These are phyloP conservation scores for Tricholoma furcatifolium DNA, from an alignment of 768 basidiomycete genomes.

Conservation along the genomic window DNA sequence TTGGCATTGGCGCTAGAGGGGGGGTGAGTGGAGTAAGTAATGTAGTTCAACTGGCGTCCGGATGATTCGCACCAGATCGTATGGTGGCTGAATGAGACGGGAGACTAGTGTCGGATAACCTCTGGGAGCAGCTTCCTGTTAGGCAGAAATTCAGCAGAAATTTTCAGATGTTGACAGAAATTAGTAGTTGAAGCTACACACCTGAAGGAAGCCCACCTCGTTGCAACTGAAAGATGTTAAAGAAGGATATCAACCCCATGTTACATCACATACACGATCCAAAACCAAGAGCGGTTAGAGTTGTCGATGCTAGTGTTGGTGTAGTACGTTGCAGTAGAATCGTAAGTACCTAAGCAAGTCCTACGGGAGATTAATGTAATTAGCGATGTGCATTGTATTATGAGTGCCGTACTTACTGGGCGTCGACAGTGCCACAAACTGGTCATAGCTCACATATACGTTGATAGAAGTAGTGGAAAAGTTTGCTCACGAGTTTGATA, in stretches of 20 bases:
- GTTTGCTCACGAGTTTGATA: slow-evolving; percentile 40
- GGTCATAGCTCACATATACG: not conserved
- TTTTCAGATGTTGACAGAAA: not conserved
- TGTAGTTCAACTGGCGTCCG: not conserved
- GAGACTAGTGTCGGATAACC: slow-evolving; percentile 47
- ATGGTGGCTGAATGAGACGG: slow-evolving; percentile 50
- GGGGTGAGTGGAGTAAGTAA: not conserved
- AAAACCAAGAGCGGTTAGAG: slow-evolving; percentile 60
- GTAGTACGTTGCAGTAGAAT: slow-evolving; percentile 40
- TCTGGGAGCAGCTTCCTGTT: slow-evolving; percentile 41
- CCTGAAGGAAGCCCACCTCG: slow-evolving; percentile 62
- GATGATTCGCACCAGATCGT: slow-evolving; percentile 45
- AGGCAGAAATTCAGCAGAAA: not conserved
- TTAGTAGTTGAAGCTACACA: slow-evolving; percentile 10
- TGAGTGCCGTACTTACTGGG: slow-evolving; percentile 41
- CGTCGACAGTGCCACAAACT: slow-evolving; percentile 52
- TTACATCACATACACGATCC: slow-evolving; percentile 54
- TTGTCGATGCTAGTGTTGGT: slow-evolving; percentile 59
- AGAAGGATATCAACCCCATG: slow-evolving; percentile 1
- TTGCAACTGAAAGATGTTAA: slow-evolving; percentile 50
- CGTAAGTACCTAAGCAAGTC: slow-evolving; percentile 42
- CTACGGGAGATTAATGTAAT: slow-evolving; percentile 18
- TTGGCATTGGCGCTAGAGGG: slow-evolving; percentile 62
- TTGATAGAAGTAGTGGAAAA: not conserved
- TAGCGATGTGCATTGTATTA: not conserved